Conservation (phyloP, 169 alveolate genomes). For the Eimeria falciformis region DNA sequence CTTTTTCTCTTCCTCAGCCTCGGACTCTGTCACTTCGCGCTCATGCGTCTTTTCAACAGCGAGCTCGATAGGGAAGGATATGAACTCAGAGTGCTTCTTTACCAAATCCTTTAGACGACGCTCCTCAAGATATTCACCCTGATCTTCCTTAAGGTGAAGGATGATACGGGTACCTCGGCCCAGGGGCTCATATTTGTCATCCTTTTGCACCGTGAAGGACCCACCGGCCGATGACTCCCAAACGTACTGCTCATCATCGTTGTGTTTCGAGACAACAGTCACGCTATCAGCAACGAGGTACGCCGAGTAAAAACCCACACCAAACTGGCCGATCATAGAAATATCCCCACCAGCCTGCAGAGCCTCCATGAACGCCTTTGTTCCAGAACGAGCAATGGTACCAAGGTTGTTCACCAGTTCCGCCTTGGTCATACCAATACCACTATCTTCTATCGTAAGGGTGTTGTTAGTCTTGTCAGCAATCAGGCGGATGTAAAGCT, state of each 20-base stretch:
- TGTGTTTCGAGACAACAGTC: conserved; percentile 96
- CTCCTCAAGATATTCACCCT: conserved; percentile 97
- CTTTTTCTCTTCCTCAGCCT: conserved; percentile 94
- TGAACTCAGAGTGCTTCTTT: conserved; percentile 99
- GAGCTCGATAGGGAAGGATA: conserved; percentile 99
- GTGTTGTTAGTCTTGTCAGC: conserved; percentile 98
- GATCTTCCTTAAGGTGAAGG: conserved; percentile 97
- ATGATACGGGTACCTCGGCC: conserved; percentile 98
- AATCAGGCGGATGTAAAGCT: conserved; percentile 95
- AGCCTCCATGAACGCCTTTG: conserved; percentile 99
- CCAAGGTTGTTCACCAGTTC: conserved; percentile 98
- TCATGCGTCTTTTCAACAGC: conserved; percentile 98
- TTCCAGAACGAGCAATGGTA: conserved; percentile 99
- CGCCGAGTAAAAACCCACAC: conserved; percentile 99
- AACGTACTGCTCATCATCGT: conserved; percentile 97
- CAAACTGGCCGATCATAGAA: conserved; percentile 99
- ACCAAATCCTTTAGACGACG: conserved; percentile 98
- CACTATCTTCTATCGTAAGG: conserved; percentile 97
- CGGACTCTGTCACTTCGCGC: conserved; percentile 98
- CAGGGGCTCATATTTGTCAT: conserved; percentile 86
- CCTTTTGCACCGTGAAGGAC: conserved; percentile 97
- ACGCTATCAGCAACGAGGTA: conserved; percentile 99
- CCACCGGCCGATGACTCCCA: conserved; percentile 99
- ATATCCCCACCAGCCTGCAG: conserved; percentile 98
- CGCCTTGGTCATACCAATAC: conserved; percentile 99